These are phyloP conservation scores for Phytophthora megakarya DNA, from an alignment of 352 stramenopile genomes.

Conservation along the genomic window DNA sequence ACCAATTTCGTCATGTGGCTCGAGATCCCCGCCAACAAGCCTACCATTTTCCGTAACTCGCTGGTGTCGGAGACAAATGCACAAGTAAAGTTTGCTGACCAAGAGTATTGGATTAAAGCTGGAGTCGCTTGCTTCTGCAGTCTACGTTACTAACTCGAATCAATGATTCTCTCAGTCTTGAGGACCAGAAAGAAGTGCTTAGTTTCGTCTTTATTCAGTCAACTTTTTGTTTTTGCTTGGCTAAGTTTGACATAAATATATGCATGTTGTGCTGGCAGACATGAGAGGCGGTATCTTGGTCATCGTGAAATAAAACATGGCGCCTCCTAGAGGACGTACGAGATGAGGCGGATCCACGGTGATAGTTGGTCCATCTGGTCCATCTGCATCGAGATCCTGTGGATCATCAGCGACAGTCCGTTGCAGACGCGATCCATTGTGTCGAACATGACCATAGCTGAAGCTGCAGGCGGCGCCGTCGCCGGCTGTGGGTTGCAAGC, in stretches of 20 bases:
- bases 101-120: slow-evolving; percentile 96
- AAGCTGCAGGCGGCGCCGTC: slow-evolving; percentile 40
- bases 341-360: slow-evolving; percentile 63
- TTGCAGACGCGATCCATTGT: slow-evolving; percentile 69
- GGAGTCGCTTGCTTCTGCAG: slow-evolving; percentile 95
- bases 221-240: slow-evolving; percentile 9
- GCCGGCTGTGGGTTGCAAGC: slow-evolving; percentile 60
- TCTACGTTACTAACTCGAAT: slow-evolving; percentile 82
- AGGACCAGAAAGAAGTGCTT: background rate
- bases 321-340: slow-evolving; percentile 50
- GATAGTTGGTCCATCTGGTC: slow-evolving; percentile 62
- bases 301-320: slow-evolving; percentile 24
- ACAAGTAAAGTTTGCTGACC: slow-evolving; percentile 90
- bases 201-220: background rate
- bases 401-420: slow-evolving; percentile 62
- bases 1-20: slow-evolving; percentile 98
- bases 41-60: slow-evolving; percentile 81
- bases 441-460: slow-evolving; percentile 49
- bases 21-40: slow-evolving; percentile 89
- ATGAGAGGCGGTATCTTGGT: background rate
- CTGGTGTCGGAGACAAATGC: slow-evolving; percentile 94
- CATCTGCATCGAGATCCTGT: slow-evolving; percentile 62
- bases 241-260: slow-evolving; percentile 46
- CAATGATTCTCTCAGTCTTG: background rate
- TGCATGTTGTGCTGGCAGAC: slow-evolving; percentile 16